These are phyloP conservation scores for Pyricularia pennisetigena DNA, from an alignment of 2,329 filamentous ascomycete genomes.

Conservation along the genomic window DNA sequence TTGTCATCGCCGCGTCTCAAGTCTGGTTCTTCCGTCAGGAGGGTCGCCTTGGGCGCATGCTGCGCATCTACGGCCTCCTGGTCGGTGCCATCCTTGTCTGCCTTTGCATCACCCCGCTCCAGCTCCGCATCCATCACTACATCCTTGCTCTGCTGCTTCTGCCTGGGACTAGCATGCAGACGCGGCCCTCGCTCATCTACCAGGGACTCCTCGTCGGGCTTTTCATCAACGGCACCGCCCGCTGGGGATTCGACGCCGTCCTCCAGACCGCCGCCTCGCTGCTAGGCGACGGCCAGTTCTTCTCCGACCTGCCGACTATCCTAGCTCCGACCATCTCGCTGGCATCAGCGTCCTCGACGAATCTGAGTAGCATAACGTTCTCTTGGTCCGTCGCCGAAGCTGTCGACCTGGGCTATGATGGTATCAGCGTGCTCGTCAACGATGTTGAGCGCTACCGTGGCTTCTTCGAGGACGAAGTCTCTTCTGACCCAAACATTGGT, in stretches of 20 bases:
- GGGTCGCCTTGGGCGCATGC: conserved; percentile 66
- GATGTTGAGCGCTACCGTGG: conserved; percentile 74
- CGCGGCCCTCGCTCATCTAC: conserved; percentile 72
- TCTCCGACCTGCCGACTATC: conserved; percentile 49
- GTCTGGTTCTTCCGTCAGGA: conserved; percentile 81
- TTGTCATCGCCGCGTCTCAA: conserved; percentile 61
- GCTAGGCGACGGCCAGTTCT: conserved; percentile 55
- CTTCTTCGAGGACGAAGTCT: conserved; percentile 49
- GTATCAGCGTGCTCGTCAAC: conserved; percentile 72
- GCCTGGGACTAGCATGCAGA: conserved; percentile 83
- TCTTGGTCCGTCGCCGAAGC: conserved; percentile 37
- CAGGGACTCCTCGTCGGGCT: conserved; percentile 84
- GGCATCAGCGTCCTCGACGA: conserved; percentile 12
- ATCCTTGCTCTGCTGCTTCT: conserved; percentile 79
- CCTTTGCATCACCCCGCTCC: conserved; percentile 64
- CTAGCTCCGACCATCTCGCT: conserved; percentile 35
- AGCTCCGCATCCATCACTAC: conserved; percentile 89
- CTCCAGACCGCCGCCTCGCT: conserved; percentile 72
- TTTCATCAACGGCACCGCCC: conserved; percentile 86
- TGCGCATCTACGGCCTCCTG: conserved; percentile 68
- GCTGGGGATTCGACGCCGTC: conserved; percentile 88
- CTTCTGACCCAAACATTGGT: background rate
- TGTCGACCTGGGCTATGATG: conserved; percentile 47
- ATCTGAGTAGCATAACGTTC: conserved; percentile 57
- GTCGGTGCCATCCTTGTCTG: conserved; percentile 57